These are phyloP conservation scores for Nidularia pulvinata DNA, from an alignment of 768 basidiomycete species.

Conservation along the genomic window DNA sequence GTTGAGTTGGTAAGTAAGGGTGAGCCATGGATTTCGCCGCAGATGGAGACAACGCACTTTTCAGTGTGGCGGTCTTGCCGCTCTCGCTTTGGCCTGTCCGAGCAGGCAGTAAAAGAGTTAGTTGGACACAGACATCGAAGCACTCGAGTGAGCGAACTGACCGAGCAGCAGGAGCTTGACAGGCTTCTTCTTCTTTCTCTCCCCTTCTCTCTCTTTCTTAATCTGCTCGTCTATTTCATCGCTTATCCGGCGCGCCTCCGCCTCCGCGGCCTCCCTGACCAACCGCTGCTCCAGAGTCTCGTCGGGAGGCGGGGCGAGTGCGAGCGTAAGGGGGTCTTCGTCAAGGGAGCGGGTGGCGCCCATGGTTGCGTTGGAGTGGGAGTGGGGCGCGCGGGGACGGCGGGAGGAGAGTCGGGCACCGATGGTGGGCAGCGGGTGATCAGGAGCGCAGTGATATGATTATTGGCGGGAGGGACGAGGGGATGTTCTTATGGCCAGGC, in stretches of 20 bases:
- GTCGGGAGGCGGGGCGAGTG: constrained; percentile 61
- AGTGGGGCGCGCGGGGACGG: neutral
- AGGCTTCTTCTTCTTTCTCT: constrained; percentile 64
- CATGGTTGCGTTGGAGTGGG: neutral
- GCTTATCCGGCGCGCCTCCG: constrained; percentile 60
- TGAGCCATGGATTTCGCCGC: neutral
- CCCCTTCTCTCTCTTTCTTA: constrained; percentile 52
- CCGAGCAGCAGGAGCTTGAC: constrained; percentile 78
- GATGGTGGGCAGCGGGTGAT: too few relatives aligned
- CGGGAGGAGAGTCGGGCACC: neutral
- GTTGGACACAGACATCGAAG: neutral
- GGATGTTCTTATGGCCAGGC: too few relatives aligned
- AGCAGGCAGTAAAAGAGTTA: neutral
- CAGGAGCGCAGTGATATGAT: too few relatives aligned
- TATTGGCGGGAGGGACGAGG: too few relatives aligned
- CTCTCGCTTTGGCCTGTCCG: constrained; percentile 67
- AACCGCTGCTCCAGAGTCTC: constrained; percentile 60
- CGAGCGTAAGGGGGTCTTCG: constrained; percentile 62
- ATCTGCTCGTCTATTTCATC: constrained; percentile 80
- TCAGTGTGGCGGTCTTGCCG: constrained; percentile 79
- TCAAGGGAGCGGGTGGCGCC: constrained; percentile 22
- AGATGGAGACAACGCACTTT: constrained; percentile 42
- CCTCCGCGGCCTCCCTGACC: constrained; percentile 58
- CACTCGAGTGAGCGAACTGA: constrained; percentile 14
- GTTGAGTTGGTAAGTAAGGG: constrained; percentile 6